These are phyloP conservation scores for Exophiala alcalophila DNA, from an alignment of 2,329 filamentous ascomycete species.

Conservation along the genomic window DNA sequence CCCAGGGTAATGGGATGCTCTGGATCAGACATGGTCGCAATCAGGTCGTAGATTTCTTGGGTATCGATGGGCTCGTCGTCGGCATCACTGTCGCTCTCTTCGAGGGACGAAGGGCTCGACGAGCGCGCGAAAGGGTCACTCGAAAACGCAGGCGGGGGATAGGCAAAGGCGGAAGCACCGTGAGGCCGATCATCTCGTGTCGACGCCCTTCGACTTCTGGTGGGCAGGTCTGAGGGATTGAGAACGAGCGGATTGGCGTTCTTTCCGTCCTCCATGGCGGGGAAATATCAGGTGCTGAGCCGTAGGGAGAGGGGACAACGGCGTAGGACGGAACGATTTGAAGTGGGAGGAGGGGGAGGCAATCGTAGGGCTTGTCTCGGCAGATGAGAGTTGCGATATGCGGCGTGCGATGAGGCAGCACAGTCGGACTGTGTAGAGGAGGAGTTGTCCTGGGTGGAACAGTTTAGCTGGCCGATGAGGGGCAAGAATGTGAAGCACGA, in stretches of 20 bases:
- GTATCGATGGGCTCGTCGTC: conserved; percentile 86
- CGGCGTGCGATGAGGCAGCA: no score
- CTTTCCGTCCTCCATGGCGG: conserved; percentile 31
- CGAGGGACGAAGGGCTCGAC: conserved; percentile 38
- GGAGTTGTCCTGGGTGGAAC: no score
- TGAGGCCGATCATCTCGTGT: conserved; percentile 43
- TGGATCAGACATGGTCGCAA: conserved; percentile 90
- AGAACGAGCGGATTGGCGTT: conserved; percentile 95
- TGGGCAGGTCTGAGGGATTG: conserved; percentile 82
- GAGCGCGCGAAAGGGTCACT: conserved; percentile 47
- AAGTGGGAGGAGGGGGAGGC: no score
- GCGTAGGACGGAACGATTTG: no score
- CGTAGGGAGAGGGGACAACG: no score
- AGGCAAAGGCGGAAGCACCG: conserved; percentile 49
- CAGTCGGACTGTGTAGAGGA: no score
- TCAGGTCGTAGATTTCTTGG: conserved; percentile 95
- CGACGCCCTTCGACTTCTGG: conserved; percentile 56
- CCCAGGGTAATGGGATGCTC: conserved; percentile 94
- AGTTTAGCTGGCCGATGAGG: no score
- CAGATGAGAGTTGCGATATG: no score
- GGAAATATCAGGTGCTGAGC: no score
- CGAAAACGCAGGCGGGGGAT: conserved; percentile 48
- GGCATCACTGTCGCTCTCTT: conserved; percentile 50
- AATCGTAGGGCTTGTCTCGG: no score
- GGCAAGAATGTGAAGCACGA: no score